Percentiles rank a stretch among this genome's conserved stretches.
phyloP scores from a whole-genome alignment of 768 basidiomycete species.

The Leucogyrophana mollusca region DNA sequence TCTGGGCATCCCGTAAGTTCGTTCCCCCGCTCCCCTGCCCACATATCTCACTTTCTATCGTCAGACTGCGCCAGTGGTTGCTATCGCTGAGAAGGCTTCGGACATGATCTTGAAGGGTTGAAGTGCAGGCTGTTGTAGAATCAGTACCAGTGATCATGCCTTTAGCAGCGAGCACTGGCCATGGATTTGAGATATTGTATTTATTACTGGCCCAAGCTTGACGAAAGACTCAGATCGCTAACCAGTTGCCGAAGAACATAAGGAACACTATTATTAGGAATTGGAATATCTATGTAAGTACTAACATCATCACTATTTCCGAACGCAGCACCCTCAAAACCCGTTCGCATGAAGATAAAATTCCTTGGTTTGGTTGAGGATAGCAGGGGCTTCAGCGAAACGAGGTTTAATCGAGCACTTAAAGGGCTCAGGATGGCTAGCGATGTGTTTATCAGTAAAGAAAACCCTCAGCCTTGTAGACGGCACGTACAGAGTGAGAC shows the following conservation, averaged over 20 bases:
- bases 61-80: conserved; percentile 3
- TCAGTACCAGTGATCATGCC: no score
- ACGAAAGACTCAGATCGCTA: no score
- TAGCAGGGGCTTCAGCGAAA: neutral
- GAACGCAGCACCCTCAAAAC: neutral
- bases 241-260: no score
- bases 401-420: neutral
- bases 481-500: neutral
- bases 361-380: conserved; percentile 1
- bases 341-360: neutral
- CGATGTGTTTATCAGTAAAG: neutral
- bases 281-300: no score
- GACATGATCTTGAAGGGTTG: conserved; percentile 1
- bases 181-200: no score
- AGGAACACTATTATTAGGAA: no score
- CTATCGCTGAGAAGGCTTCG: conserved; percentile 4
- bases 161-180: no score
- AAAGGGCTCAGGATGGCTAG: conserved; percentile 2
- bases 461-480: no score
- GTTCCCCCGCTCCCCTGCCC: neutral
- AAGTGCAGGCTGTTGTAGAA: no score
- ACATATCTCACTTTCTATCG: neutral
- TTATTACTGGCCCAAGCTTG: no score
- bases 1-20: conserved; percentile 36
- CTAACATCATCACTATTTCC: neutral